Conservation (phyloP, 805 yeast species). For the Starmera pachycereana region DNA sequence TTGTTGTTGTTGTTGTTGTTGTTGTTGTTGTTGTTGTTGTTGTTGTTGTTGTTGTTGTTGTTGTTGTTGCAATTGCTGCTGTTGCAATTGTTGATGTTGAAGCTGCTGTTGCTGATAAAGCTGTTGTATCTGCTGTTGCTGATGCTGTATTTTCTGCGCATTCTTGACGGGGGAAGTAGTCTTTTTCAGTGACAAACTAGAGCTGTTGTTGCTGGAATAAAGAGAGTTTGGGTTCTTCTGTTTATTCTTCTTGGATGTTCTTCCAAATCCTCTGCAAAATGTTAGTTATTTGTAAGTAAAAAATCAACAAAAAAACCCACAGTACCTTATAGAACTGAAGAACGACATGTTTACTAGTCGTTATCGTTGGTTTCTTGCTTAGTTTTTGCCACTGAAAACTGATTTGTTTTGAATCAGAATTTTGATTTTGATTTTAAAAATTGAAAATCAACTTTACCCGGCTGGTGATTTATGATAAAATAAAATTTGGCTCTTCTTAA, state of each 20-base stretch:
- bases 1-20: conserved; percentile 13
- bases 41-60: conserved; percentile 15
- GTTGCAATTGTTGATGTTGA: conserved; percentile 10
- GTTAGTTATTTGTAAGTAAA: background rate
- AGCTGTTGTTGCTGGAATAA: conserved; percentile 33
- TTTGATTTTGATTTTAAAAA: background rate
- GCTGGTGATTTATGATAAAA: too few relatives aligned
- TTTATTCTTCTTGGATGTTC: conserved; percentile 39
- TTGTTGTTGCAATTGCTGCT: conserved; percentile 10
- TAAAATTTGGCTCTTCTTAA: too few relatives aligned
- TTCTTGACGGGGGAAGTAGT: conserved; percentile 29
- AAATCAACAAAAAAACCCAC: too few relatives aligned
- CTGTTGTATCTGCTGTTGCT: conserved; percentile 14
- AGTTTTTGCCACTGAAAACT: too few relatives aligned
- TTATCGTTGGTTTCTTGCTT: background rate
- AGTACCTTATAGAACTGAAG: conserved; percentile 25
- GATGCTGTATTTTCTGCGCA: conserved; percentile 16
- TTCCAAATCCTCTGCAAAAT: conserved; percentile 43
- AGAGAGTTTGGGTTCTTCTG: conserved; percentile 21
- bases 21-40: conserved; percentile 7
- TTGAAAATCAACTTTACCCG: too few relatives aligned
- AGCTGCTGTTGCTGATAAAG: conserved; percentile 9
- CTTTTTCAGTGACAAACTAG: conserved; percentile 37
- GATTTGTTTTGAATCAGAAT: background rate
- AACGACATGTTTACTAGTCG: conserved; percentile 23